Percentiles rank a stretch among this genome's conserved stretches.
These are phyloP conservation scores for Zasmidium cellare DNA, from an alignment of 2,329 filamentous ascomycete species.

Conservation along the genomic window DNA sequence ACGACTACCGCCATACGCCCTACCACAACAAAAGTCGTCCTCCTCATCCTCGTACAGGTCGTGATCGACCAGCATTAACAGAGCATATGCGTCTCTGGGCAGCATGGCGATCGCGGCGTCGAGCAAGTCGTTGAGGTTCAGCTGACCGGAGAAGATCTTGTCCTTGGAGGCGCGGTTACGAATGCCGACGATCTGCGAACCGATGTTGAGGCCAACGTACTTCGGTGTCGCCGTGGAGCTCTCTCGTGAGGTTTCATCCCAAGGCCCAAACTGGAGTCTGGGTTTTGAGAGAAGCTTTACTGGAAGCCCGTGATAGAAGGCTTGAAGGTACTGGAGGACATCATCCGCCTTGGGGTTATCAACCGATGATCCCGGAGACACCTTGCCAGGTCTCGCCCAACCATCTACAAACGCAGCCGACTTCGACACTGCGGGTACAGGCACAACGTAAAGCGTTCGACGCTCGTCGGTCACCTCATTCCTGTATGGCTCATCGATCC, in stretches of 20 bases:
- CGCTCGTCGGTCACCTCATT: constrained; percentile 51
- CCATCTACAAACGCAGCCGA: constrained; percentile 41
- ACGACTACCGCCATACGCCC: constrained; percentile 65
- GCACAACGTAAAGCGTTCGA: constrained; percentile 57
- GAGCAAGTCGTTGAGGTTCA: constrained; percentile 63
- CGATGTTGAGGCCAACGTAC: constrained; percentile 48
- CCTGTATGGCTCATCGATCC: constrained; percentile 47
- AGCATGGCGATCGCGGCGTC: constrained; percentile 57
- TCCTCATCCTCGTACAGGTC: constrained; percentile 67
- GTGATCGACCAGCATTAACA: constrained; percentile 59
- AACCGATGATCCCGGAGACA: no score
- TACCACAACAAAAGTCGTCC: constrained; percentile 66
- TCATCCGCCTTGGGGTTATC: constrained; percentile 25
- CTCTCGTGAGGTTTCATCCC: constrained; percentile 38
- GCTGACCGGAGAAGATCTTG: constrained; percentile 49
- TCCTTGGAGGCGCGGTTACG: constrained; percentile 53
- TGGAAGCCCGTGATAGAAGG: constrained; percentile 57
- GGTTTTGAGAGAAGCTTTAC: constrained; percentile 46
- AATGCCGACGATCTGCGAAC: constrained; percentile 48
- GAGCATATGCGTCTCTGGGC: constrained; percentile 59
- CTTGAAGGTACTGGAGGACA: constrained; percentile 45
- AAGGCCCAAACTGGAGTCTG: constrained; percentile 50
- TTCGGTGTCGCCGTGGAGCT: not conserved
- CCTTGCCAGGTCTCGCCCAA: constrained; percentile 42
- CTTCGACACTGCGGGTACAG: constrained; percentile 43